These are phyloP conservation scores for Mentha longifolia DNA, from an alignment of 257 asterid species.

Conservation along the genomic window DNA sequence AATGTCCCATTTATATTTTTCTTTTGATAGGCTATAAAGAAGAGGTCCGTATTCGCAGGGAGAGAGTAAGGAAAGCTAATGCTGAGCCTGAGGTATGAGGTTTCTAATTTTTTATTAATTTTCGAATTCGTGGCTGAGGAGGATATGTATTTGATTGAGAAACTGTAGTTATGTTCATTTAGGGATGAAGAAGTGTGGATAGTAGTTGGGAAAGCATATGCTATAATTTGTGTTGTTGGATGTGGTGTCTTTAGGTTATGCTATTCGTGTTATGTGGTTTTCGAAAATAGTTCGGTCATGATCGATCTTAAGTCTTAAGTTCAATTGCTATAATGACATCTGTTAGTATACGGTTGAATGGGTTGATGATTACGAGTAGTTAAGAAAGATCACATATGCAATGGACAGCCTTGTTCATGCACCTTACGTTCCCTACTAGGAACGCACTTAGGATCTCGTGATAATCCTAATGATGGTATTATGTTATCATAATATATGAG, in stretches of 20 bases:
- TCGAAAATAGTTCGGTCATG: conserved; percentile 3
- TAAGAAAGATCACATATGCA: conserved; percentile 5
- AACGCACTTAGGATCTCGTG: not conserved
- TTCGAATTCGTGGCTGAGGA: not conserved
- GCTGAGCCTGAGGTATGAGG: conserved; percentile 36
- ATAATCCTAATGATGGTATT: not conserved
- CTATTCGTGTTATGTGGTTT: not conserved
- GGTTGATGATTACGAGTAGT: not conserved
- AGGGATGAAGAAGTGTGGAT: not conserved
- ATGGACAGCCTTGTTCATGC: not conserved
- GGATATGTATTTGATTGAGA: conserved; percentile 8
- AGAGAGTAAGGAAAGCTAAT: conserved; percentile 38
- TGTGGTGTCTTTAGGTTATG: conserved; percentile 12
- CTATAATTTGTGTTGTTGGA: not conserved
- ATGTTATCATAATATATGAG: not conserved
- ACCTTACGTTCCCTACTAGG: not conserved
- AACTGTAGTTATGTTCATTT: not conserved
- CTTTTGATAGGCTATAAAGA: conserved; percentile 38
- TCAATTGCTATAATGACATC: not conserved
- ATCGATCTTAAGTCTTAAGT: conserved; percentile 1
- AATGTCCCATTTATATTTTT: conserved; percentile 11
- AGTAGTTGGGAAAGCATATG: conserved; percentile 7
- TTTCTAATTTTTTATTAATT: not conserved
- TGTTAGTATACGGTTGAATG: not conserved
- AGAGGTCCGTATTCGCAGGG: conserved; percentile 27